Percentiles rank a stretch among this genome's conserved stretches.
These are phyloP conservation scores for Myriosclerotinia duriaeana DNA, from an alignment of 2,329 filamentous ascomycete genomes.

Conservation along the genomic window DNA sequence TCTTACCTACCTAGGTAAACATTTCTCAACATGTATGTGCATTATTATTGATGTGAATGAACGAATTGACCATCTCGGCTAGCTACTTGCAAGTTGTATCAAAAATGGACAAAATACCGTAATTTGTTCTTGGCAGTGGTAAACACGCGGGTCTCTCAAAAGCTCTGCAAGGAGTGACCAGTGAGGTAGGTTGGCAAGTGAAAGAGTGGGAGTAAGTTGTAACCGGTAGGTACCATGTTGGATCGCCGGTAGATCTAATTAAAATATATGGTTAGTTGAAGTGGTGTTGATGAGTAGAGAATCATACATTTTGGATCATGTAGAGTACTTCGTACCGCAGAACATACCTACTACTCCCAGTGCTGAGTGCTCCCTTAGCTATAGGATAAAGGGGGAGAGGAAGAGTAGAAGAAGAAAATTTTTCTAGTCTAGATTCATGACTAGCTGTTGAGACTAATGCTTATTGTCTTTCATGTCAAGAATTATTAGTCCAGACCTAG, in stretches of 20 bases:
- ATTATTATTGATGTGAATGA: not conserved
- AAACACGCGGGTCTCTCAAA: not conserved
- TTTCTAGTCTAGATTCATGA: not conserved
- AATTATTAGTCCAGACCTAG: not conserved
- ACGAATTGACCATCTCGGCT: not conserved
- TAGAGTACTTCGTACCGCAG: no score
- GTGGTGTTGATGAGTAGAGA: not conserved
- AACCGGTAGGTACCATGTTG: no score
- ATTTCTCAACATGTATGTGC: no score
- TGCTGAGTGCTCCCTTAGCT: no score
- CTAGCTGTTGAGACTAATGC: not conserved
- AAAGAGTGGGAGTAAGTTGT: not conserved
- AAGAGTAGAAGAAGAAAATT: no score
- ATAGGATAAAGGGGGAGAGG: no score
- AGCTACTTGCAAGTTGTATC: not conserved
- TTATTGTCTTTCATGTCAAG: not conserved
- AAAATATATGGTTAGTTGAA: not conserved
- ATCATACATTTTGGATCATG: not conserved
- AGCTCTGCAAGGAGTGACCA: slow-evolving; percentile 1
- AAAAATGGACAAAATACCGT: not conserved
- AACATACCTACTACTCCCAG: not conserved
- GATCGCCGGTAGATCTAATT: slow-evolving; percentile 14
- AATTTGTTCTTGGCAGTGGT: slow-evolving; percentile 6
- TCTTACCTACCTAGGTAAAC: not conserved
- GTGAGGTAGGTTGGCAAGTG: not conserved